Percentiles rank a stretch among this genome's conserved stretches.
Evolutionary conservation across 345 rosid species (phyloP).

Genomic region (Ailanthus altissimus): DNA sequence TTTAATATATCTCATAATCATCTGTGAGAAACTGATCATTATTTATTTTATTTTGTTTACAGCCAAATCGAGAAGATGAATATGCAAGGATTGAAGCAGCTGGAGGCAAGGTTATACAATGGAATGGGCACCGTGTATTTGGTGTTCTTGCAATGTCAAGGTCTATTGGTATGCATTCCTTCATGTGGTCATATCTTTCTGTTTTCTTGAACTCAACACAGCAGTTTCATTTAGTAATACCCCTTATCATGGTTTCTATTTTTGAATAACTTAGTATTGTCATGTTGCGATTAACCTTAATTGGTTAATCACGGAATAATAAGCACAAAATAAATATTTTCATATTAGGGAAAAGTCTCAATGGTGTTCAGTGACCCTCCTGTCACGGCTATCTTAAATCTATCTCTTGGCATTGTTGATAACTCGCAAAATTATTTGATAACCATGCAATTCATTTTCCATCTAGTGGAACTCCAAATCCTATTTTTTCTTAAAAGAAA

Average conservation of each 20-base stretch:
- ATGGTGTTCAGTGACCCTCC: not conserved
- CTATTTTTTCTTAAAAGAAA: not conserved
- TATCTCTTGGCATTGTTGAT: not conserved
- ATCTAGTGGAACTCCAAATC: not conserved
- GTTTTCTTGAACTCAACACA: not conserved
- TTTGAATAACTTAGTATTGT: not conserved
- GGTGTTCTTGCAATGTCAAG: constrained; percentile 99
- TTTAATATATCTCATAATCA: not conserved
- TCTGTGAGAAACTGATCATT: not conserved
- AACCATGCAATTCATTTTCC: not conserved
- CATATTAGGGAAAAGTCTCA: not conserved
- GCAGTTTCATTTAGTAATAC: not conserved
- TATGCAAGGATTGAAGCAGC: constrained; percentile 93
- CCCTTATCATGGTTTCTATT: not conserved
- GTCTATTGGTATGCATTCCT: constrained; percentile 68
- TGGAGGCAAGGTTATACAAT: constrained; percentile 95
- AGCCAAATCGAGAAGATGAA: constrained; percentile 96
- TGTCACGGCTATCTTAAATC: not conserved
- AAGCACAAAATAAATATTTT: not conserved
- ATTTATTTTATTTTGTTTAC: constrained; percentile 11
- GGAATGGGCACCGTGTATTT: constrained; percentile 97
- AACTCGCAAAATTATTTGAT: not conserved
- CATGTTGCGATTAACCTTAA: constrained; percentile 5
- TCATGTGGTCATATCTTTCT: not conserved
- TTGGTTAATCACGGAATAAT: not conserved